A percentile compares a stretch with the other conserved stretches of the same genome.
These are phyloP conservation scores for Colletotrichum paranaense DNA, from an alignment of 2,329 filamentous ascomycete genomes.

Conservation along the genomic window DNA sequence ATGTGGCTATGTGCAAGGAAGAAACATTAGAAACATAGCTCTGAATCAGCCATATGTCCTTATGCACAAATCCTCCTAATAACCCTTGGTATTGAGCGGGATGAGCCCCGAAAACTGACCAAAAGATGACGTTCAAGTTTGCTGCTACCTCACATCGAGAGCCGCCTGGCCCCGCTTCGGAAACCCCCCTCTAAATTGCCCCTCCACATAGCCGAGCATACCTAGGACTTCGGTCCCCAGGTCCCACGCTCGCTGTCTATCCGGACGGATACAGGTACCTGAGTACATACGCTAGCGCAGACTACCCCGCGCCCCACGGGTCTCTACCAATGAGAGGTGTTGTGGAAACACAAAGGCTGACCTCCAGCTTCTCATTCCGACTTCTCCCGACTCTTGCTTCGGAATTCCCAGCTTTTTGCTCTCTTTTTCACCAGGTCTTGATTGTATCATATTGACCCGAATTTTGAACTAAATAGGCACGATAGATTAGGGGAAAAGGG, in stretches of 20 bases:
- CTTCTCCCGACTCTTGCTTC: conserved; percentile 21
- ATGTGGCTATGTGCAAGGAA: neutral
- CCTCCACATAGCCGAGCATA: conserved; percentile 10
- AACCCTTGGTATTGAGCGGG: neutral
- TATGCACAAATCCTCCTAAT: neutral
- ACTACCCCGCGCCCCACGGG: conserved; percentile 26
- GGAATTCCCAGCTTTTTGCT: conserved; percentile 10
- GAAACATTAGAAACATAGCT: neutral
- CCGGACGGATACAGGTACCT: neutral
- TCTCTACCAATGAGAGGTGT: conserved; percentile 10
- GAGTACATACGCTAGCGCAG: neutral
- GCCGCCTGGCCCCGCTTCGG: conserved; percentile 30
- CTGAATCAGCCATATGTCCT: neutral
- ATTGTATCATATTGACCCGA: conserved; percentile 1
- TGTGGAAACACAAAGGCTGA: conserved; percentile 23
- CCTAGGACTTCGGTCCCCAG: no score
- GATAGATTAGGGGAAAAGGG: neutral
- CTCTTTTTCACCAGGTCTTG: neutral
- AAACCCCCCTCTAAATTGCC: neutral
- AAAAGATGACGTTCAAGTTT: conserved; percentile 34
- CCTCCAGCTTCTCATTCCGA: conserved; percentile 27
- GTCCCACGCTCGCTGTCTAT: neutral
- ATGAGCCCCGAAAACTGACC: conserved; percentile 26
- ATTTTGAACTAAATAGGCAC: neutral
- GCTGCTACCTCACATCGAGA: conserved; percentile 24